Evolutionary conservation across 192 early-diverging fungal species (phyloP), one percentile per base, ranked within the genome.

Genomic region (Phlyctochytrium bullatum): DNA sequence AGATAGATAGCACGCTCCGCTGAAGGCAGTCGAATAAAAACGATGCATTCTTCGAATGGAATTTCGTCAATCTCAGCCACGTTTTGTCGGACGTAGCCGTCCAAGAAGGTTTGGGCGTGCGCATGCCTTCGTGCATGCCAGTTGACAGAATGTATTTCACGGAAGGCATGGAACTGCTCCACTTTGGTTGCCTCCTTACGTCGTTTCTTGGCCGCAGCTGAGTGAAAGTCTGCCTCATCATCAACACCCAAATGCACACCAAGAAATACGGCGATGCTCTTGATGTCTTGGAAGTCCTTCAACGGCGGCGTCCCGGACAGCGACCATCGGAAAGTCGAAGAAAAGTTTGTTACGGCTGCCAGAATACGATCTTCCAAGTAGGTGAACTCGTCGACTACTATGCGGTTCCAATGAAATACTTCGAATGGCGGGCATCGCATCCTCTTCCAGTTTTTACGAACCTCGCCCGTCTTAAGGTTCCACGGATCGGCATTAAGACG

Each of bases 341-440:
- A 57, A 16, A 76, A 17, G 58, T 71, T 59, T 50, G 61, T 70
- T 35, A 81, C 64, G 1, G 69, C 66, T 2, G 73, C 65, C 36
- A 76, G 70, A 52, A 69, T 68, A 2, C 64, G 66, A 25, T 66
- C 69, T 17, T 68, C 60, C n/a, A 76, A 33, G 52, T 78, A 81
- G 0, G 79, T 81, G 66, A 69, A 81, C 53, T 81, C 79, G 71
- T 81, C 79, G 16, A 81, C 66, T n/a, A 81, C 76, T 33, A 81
- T 6, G 20, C 79, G 69, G 65, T 76, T 66, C 67, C 74, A 81
- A 51, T 69, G 33, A 52, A 81, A 81, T 71, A 81, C 66, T 57
- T 81, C 74, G 27, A 81, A 65, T 2, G 65, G 62, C 10, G 74
- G 71, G 54, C 74, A 68, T 50, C 61, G 65, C 71, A 81, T 75